phyloP scores from a whole-genome alignment of 306 rosid species.

The Cicer judaicum region DNA sequence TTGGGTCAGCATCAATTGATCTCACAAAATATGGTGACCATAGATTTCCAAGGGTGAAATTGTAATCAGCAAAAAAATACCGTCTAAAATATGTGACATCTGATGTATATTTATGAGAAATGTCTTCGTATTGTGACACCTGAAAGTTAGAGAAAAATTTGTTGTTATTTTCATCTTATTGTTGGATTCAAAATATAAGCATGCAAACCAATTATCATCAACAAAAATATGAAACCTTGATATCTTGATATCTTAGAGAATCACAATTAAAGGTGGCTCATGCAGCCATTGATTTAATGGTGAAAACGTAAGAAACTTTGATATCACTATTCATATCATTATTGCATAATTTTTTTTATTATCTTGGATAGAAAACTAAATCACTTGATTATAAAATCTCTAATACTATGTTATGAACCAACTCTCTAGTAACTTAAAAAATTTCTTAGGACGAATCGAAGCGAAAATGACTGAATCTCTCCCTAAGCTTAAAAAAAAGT shows the following conservation, averaged over 20 bases:
- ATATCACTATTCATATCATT: not conserved
- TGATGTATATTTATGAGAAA: slow-evolving; percentile 49
- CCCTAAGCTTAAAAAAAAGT: no score
- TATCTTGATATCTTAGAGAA: no score
- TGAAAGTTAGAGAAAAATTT: slow-evolving; percentile 33
- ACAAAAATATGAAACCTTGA: not conserved
- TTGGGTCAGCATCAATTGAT: slow-evolving; percentile 53
- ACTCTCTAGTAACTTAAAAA: no score
- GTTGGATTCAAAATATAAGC: not conserved
- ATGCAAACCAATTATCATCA: slow-evolving; percentile 17
- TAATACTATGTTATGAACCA: not conserved
- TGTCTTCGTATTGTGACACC: slow-evolving; percentile 72
- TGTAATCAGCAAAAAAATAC: slow-evolving; percentile 64
- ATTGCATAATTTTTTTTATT: not conserved
- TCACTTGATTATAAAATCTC: not conserved
- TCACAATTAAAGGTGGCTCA: not conserved
- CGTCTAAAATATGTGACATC: slow-evolving; percentile 54
- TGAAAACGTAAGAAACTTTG: not conserved
- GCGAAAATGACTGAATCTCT: no score
- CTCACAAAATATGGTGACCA: slow-evolving; percentile 85
- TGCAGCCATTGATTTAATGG: not conserved
- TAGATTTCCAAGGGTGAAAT: slow-evolving; percentile 67
- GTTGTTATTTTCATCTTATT: not conserved
- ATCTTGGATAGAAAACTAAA: not conserved
- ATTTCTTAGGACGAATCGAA: no score